Base-by-base conservation (phyloP, 129 eudicot genomes). In the Centaurea solstitialis region DNA sequence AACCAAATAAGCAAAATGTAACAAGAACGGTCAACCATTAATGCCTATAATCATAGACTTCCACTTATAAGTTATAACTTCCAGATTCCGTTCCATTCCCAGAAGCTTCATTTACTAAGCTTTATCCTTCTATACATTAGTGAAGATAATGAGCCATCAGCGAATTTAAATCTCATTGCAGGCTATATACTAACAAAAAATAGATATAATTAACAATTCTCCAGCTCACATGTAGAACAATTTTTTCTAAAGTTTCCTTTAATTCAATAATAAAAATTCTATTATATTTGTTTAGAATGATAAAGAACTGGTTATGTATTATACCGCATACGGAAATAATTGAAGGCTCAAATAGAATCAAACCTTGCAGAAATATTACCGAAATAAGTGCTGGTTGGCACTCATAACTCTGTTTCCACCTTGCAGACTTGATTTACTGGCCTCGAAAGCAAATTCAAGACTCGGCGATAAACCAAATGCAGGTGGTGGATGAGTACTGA, bases 301-400 rank as follows among this genome's bases (percentile, higher is more conserved):
- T 15, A 45, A 23, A 18, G 18, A 65, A 64, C 24, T 26, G 59
- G 35, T 65, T 47, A 72, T 26, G 70, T 11, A 12, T 39, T 24
- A 66, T 21, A 35, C 68, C 26, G 72, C 30, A 47, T 6, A 13
- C 11, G 41, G 50, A n/a, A 68, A 81, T 43, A 61, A 75, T 39
- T 69, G 64, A 80, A 91, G 80, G 82, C 86, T 81, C 79, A 85
- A 86, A 77, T 62, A 78, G 90, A 84, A 79, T 83, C 94, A 92
- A 90, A 92, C 91, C 91, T 90, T 85, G 81, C 82, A 80, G 84
- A 85, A 86, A 83, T 83, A 92, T 90, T 92, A 94, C 96, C 96
- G 89, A 81, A 82, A 79, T 83, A 89, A 85, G 82, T 85, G 89
- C 83, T 85, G 88, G 77, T 82, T 83, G 78, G 92, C 92, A 85